These are phyloP conservation scores for Diaporthe batatas DNA, from an alignment of 2,329 filamentous ascomycete species.

Conservation along the genomic window DNA sequence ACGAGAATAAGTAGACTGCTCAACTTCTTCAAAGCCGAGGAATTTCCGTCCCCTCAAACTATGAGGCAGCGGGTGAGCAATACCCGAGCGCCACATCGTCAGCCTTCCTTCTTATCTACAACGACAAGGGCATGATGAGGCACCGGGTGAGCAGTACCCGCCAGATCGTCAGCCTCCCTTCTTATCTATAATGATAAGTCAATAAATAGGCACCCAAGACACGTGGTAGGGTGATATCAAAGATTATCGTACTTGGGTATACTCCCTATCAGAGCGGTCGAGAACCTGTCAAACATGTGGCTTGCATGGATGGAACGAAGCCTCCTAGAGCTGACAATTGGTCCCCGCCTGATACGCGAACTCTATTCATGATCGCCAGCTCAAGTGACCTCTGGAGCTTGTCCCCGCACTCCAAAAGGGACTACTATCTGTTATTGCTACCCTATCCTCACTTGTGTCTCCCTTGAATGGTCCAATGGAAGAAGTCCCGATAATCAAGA, in stretches of 20 bases:
- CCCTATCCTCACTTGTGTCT: not conserved
- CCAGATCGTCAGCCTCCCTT: not conserved
- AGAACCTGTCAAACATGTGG: slow-evolving; percentile 1
- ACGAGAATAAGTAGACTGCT: not conserved
- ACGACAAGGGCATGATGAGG: not conserved
- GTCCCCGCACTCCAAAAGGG: not conserved
- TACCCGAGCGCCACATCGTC: not conserved
- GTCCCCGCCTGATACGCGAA: not conserved
- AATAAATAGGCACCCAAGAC: not conserved
- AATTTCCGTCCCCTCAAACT: not conserved
- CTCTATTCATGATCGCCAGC: not conserved
- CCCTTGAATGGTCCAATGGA: not conserved
- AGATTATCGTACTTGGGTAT: not conserved
- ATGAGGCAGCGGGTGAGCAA: not conserved
- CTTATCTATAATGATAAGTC: not conserved
- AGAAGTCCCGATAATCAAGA: not conserved
- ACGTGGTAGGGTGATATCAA: not conserved
- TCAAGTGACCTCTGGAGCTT: too few species aligned
- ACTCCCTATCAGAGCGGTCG: not conserved
- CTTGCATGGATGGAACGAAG: not conserved
- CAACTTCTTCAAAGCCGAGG: not conserved
- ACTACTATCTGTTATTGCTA: not conserved
- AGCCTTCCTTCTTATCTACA: not conserved
- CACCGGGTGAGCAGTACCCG: not conserved
- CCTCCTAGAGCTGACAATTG: not conserved